Evolutionary conservation across 768 basidiomycete species (phyloP).

Genomic region (Hericium coralloides): DNA sequence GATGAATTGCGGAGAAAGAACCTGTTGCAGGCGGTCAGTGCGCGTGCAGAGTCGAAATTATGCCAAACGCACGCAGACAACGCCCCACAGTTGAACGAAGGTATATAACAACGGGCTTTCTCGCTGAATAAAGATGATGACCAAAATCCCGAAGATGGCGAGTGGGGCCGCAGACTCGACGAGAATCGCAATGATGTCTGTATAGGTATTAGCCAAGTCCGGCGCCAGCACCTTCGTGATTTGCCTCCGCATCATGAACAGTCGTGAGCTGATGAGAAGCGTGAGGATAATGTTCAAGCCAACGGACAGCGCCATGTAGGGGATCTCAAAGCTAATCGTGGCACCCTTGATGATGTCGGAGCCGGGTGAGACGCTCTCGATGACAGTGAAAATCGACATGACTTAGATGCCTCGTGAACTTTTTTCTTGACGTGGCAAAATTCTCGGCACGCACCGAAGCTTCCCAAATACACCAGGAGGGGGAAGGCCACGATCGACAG

Average conservation of each 20-base stretch:
- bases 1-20: too few species aligned
- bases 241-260: slow-evolving; percentile 3
- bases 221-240: background rate
- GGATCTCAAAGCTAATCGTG: slow-evolving; percentile 3
- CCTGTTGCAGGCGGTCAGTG: too few species aligned
- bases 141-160: slow-evolving; percentile 2
- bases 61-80: slow-evolving; percentile 27
- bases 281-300: slow-evolving; percentile 7
- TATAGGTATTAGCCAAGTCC: background rate
- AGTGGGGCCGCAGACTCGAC: slow-evolving; percentile 13
- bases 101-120: slow-evolving; percentile 16
- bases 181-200: slow-evolving; percentile 8
- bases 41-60: too few species aligned
- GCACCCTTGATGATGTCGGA: background rate
- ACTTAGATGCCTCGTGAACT: background rate
- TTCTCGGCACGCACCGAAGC: background rate
- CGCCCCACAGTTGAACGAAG: slow-evolving; percentile 34
- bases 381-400: background rate
- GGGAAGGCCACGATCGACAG: slow-evolving; percentile 1
- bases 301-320: slow-evolving; percentile 8
- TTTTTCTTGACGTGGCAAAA: background rate
- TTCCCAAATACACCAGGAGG: background rate
- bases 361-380: background rate
- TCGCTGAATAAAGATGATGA: slow-evolving; percentile 5
- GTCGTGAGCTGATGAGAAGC: slow-evolving; percentile 3